Evolutionary conservation across 139 green algal species (phyloP), one percentile per base, ranked within the genome.

Genomic region (Axilococcus clingmanii): DNA sequence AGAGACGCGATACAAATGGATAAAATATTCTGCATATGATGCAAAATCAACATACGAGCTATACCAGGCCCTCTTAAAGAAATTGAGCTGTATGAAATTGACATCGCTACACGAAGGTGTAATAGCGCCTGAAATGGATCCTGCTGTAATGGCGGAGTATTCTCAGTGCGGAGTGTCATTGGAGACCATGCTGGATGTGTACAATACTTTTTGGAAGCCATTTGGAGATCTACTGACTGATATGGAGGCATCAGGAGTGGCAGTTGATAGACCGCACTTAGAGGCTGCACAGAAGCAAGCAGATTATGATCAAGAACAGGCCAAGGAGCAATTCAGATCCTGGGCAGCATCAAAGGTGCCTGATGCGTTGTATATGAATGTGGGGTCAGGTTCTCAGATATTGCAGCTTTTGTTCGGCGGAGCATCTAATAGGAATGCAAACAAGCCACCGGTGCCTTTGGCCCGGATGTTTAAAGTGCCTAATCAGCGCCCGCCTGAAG

Each of bases 181-280:
- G 3, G 17, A 59, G 29, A 80, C 12, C 15, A 67, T 88, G 51
- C 90, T 68, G 75, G 78, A 94, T 36, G 63, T 95, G 42, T 97
- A 97, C 75, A 14, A 62, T 22, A 22, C 67, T 20, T 80, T 79
- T 55, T 93, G 81, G 81, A 48, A 55, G 28, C 76, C 79, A 4
- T 95, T 97, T 79, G 91, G 89, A 4, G 70, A 83, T 52, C 63
- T 97, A 52, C 76, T 98, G 34, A 95, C 86, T 1, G 75, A 90
- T 52, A 94, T 98, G 88, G 91, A 98, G 71, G 42, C 57, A n/a
- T 58, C 59, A 24, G 79, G 84, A 40, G 63, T 92, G 48, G 50
- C 67, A 19, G 70, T 81, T 17, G 57, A 81, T 61, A 51, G 62
- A 46, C 64, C 47, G 20, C 75, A 87, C 52, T 57, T 87, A 31